Evolutionary conservation across 2,329 filamentous ascomycete species (phyloP), one percentile per base, ranked within the genome.

Genomic region (Xylariaceae sp.): DNA sequence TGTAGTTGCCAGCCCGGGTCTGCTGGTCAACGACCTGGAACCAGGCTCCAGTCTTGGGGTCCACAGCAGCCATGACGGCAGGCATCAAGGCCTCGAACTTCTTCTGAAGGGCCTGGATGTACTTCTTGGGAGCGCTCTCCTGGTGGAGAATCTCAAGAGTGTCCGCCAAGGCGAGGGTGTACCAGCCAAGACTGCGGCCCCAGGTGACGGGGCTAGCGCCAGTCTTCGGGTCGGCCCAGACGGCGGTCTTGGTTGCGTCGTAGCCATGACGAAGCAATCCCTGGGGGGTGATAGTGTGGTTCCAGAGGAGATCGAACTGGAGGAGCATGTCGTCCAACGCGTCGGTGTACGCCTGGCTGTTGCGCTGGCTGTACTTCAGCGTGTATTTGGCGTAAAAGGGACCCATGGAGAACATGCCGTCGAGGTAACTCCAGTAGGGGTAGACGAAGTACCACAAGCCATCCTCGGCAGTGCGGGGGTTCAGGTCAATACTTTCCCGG

Each of bases 381-480:
- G 75, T 64, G 49, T 73, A 71, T 3, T 59, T 53, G 1, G 64
- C 65, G 62, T 69, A 70, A 64, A 78, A 82, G 0, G 79, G 76
- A 6, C 75, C 71, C 8, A 78, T 71, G 0, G 77, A 80, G 71
- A 76, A 81, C 75, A 82, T 79, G 59, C 80, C 80, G 62, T 83
- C 80, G 2, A 81, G 71, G 63, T 82, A 83, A 65, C 77, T 79
- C 74, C 79, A 79, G 56, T 82, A 71, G 1, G 78, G 78, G 62
- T 82, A 82, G 0, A 68, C 65, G 56, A 64, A 75, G 55, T 75
- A 76, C 73, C 73, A 75, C 2, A 75, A 57, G 0, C 74, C 73
- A 35, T 71, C 69, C 56, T 70, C 70, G 5, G 65, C 47, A 60
- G 72, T 76, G n/a, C 72, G 70, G 15, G 61, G 70, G 60, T 71